A percentile compares a stretch with the other conserved stretches of the same genome.
Evolutionary conservation across 2,329 filamentous ascomycete species (phyloP).

Genomic region (Nemania serpens): DNA sequence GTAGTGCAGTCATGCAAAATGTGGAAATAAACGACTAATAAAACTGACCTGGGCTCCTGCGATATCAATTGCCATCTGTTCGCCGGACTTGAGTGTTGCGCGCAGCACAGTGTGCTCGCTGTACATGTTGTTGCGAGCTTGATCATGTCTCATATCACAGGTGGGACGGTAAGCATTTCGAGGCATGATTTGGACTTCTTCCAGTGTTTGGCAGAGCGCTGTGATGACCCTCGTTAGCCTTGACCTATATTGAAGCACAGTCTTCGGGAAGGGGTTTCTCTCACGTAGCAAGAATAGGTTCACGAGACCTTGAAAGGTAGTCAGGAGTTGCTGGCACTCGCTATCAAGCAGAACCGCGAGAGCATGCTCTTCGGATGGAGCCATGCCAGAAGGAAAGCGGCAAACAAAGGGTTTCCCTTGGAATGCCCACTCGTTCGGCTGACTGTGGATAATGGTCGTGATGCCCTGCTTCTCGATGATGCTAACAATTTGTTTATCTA

Average conservation of each 20-base stretch:
- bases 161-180: conserved; percentile 17
- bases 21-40: not conserved
- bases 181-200: conserved; percentile 11
- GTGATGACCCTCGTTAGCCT: conserved; percentile 2
- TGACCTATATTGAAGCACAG: not conserved
- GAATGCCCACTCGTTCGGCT: not conserved
- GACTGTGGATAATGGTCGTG: not conserved
- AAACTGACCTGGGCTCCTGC: conserved; percentile 18
- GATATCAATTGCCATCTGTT: conserved; percentile 16
- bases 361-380: conserved; percentile 16
- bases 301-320: conserved; percentile 6
- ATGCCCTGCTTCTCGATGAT: conserved; percentile 17
- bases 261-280: not conserved
- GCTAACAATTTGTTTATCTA: not conserved
- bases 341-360: conserved; percentile 7
- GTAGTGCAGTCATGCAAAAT: not conserved
- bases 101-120: conserved; percentile 9
- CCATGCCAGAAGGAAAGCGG: conserved; percentile 1
- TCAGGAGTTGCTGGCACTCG: conserved; percentile 9
- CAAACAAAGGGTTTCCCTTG: conserved; percentile 14
- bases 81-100: conserved; percentile 16
- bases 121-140: conserved; percentile 1
- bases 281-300: conserved; percentile 11
- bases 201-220: conserved; percentile 11
- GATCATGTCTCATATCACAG: not conserved